phyloP scores from a whole-genome alignment of 2,329 filamentous ascomycete genomes.

The Byssochlamys sp. region DNA sequence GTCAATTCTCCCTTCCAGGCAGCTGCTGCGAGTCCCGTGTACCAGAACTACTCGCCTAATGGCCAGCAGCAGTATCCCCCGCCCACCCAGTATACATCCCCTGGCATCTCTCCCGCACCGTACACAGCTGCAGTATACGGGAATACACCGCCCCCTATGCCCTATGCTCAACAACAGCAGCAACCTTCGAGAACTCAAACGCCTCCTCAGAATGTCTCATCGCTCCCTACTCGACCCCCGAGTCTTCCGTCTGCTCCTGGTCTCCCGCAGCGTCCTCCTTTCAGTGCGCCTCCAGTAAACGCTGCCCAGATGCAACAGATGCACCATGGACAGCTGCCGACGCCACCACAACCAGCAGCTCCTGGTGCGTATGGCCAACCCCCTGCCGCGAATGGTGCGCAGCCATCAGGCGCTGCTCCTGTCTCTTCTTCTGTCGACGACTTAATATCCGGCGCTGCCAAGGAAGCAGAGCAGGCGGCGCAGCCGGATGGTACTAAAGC shows the following conservation, averaged over 20 bases:
- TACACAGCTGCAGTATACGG: slow-evolving; percentile 29
- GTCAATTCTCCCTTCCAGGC: slow-evolving; percentile 35
- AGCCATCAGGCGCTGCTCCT: slow-evolving; percentile 12
- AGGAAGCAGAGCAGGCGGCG: slow-evolving; percentile 34
- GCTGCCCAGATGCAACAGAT: slow-evolving; percentile 48
- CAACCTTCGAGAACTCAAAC: slow-evolving; percentile 35
- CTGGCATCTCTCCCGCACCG: slow-evolving; percentile 24
- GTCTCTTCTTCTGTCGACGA: slow-evolving; percentile 41
- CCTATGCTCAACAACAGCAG: slow-evolving; percentile 34
- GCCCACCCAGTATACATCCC: slow-evolving; percentile 21
- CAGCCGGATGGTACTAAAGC: slow-evolving; percentile 29
- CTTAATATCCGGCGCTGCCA: slow-evolving; percentile 41
- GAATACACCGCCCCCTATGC: slow-evolving; percentile 31
- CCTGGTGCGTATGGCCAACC: slow-evolving; percentile 13
- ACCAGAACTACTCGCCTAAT: slow-evolving; percentile 27
- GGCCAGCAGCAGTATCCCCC: slow-evolving; percentile 26
- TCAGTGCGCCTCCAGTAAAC: slow-evolving; percentile 46
- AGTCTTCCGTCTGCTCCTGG: slow-evolving; percentile 48
- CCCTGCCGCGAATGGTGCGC: slow-evolving; percentile 23
- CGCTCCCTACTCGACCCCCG: slow-evolving; percentile 41
- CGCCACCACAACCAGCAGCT: slow-evolving; percentile 18
- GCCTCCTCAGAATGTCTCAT: slow-evolving; percentile 28
- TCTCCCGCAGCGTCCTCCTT: slow-evolving; percentile 52
- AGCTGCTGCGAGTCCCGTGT: slow-evolving; percentile 28
- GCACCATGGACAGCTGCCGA: slow-evolving; percentile 42